These are phyloP conservation scores for Tremella mesenterica DNA, from an alignment of 768 basidiomycete species.

Conservation along the genomic window DNA sequence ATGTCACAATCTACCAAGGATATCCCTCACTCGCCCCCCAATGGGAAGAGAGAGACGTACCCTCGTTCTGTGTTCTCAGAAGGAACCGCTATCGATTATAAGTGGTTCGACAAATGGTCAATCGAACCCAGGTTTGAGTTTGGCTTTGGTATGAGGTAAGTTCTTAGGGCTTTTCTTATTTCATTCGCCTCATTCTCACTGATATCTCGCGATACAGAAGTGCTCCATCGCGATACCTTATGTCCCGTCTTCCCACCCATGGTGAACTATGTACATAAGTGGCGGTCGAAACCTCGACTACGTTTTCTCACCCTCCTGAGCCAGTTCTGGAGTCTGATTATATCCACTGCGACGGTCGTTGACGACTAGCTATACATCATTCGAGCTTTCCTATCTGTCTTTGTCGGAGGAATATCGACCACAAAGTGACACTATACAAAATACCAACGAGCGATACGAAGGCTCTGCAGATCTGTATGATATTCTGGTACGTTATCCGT, in stretches of 20 bases:
- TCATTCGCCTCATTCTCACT: background rate
- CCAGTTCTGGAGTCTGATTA: too few species aligned
- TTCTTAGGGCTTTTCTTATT: background rate
- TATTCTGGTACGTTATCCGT: background rate
- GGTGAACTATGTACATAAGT: too few species aligned
- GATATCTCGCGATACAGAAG: too few species aligned
- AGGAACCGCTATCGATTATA: conserved; percentile 40
- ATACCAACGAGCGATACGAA: conserved; percentile 40
- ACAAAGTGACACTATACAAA: conserved; percentile 36
- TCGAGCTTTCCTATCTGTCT: conserved; percentile 29
- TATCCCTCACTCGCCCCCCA: background rate
- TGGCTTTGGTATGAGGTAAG: conserved; percentile 42
- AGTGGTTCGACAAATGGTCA: conserved; percentile 42
- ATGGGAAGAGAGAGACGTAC: conserved; percentile 6
- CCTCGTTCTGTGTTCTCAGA: conserved; percentile 40
- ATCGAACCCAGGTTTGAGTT: conserved; percentile 43
- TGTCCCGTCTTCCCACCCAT: too few species aligned
- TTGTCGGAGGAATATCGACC: conserved; percentile 20
- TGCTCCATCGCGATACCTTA: too few species aligned
- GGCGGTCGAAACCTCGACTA: too few species aligned
- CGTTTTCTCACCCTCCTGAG: too few species aligned
- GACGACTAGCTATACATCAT: conserved; percentile 32
- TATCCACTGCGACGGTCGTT: too few species aligned
- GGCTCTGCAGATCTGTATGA: conserved; percentile 41
- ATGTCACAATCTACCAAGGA: conserved; percentile 11